Percentiles rank a stretch among this genome's conserved stretches.
Evolutionary conservation across 2,329 filamentous ascomycete genomes (phyloP).

Genomic region (Plenodomus lindquistii): DNA sequence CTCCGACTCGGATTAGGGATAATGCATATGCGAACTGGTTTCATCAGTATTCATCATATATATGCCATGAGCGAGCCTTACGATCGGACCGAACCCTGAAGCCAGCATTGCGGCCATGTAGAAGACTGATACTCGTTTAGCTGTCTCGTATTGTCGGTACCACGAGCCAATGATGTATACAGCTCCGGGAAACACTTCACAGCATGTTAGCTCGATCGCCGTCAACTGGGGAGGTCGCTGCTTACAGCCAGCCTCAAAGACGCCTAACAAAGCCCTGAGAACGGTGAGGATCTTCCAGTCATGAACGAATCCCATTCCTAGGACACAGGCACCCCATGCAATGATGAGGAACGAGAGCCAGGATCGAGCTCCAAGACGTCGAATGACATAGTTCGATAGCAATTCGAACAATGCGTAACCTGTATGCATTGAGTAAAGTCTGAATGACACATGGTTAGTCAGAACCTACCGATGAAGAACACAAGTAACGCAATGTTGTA

Average conservation of each 20-base stretch:
- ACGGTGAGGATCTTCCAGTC: constrained; percentile 27
- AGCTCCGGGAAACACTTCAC: background rate
- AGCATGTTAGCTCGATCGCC: background rate
- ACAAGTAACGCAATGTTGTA: constrained; percentile 27
- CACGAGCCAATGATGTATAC: constrained; percentile 62
- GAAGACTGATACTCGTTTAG: constrained; percentile 61
- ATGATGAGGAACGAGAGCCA: constrained; percentile 25
- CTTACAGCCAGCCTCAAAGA: constrained; percentile 33
- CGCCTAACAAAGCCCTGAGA: constrained; percentile 26
- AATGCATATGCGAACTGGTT: too few relatives aligned
- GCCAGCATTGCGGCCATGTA: constrained; percentile 43
- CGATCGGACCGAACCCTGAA: constrained; percentile 30
- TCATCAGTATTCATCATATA: too few relatives aligned
- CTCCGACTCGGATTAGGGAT: too few relatives aligned
- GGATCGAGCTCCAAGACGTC: constrained; percentile 26
- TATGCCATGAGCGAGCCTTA: constrained; percentile 29
- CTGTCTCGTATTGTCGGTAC: constrained; percentile 61
- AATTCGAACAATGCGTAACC: background rate
- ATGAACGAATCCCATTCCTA: constrained; percentile 29
- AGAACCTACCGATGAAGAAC: constrained; percentile 35
- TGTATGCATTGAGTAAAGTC: too few relatives aligned
- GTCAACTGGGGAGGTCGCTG: constrained; percentile 33
- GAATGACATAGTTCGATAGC: constrained; percentile 22
- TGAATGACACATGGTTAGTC: too few relatives aligned
- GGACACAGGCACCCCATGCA: constrained; percentile 29